Evolutionary conservation across 805 yeast species (phyloP).

Genomic region (baker's yeast (Saccharomyces cerevisiae)): DNA sequence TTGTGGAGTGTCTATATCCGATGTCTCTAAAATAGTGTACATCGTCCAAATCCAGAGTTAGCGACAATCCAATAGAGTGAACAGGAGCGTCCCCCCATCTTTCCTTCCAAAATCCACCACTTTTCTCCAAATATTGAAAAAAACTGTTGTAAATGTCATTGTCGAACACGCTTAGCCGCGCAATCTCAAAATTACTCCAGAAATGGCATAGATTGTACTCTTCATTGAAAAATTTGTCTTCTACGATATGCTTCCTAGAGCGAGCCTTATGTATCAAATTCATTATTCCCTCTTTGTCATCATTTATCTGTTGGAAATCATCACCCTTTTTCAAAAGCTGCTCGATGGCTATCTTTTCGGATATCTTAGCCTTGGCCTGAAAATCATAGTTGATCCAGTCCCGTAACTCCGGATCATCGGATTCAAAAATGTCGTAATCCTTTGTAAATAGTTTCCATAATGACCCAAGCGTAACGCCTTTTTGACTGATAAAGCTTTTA

Average conservation of each 20-base stretch:
- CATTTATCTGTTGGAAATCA: constrained; percentile 7
- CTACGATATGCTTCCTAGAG: constrained; percentile 25
- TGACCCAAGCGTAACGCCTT: constrained; percentile 43
- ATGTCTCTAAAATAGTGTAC: constrained; percentile 88
- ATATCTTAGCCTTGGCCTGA: constrained; percentile 21
- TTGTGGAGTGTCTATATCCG: constrained; percentile 76
- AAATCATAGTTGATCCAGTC: constrained; percentile 24
- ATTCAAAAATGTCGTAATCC: constrained; percentile 32
- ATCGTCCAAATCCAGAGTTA: constrained; percentile 59
- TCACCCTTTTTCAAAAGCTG: constrained; percentile 16
- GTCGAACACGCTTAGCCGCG: constrained; percentile 66
- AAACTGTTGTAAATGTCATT: constrained; percentile 57
- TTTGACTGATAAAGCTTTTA: constrained; percentile 44
- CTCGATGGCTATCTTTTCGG: constrained; percentile 29
- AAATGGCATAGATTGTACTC: constrained; percentile 78
- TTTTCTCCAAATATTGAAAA: constrained; percentile 56
- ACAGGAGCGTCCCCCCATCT: constrained; percentile 98
- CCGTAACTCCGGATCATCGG: constrained; percentile 21
- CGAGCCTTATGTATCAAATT: constrained; percentile 35
- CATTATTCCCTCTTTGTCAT: constrained; percentile 28
- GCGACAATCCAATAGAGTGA: constrained; percentile 77
- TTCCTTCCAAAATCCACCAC: constrained; percentile 82
- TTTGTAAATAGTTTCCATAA: constrained; percentile 62
- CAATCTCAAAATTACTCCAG: constrained; percentile 92
- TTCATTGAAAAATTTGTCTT: constrained; percentile 56